Evolutionary conservation across 139 green algal species (phyloP), one percentile per base, ranked within the genome.

Genomic region (Picochlorum sp.): DNA sequence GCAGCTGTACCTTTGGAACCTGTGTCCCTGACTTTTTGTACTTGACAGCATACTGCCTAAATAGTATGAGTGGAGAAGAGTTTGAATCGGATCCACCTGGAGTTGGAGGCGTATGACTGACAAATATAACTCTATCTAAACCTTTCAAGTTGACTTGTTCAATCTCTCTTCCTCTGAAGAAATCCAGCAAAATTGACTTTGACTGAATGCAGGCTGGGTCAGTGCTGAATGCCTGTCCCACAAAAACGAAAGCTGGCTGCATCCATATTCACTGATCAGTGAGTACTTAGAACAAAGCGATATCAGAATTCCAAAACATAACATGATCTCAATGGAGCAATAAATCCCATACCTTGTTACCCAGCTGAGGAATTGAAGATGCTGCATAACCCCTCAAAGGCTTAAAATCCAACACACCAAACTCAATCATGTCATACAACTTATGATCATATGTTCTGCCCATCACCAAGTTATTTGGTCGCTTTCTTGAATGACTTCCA

Each of bases 401-500:
- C 47, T 66, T 75, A 55, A 66, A 82, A 12, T 54, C 39, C 54
- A 75, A 62, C 5, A 95, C 70, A 0, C 86, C 82, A 30, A 95
- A 66, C 63, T 95, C 87, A 5, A 94, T 39, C 41, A 82, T 63
- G 67, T 99, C 93, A 53, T 86, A 90, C 39, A 99, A 44, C 2
- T 81, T 76, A 56, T 76, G 77, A 67, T 97, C 85, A 57, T 81
- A 97, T 55, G 98, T 79, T 20, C 92, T 74, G 2, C 93, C 93
- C 3, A 98, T 40, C 2, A 86, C 69, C 3, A 99, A 60, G 71
- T 96, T 97, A 78, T 98, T 67, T 8, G 93, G 93, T 22, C 93
- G 78, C 65, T 99, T 99, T 76, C 98, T 99, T 37, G 73, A 79
- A 68, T 96, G 84, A 9, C 59, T 78, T 37, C 72, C 92, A 33